A percentile compares a stretch with the other conserved stretches of the same genome.
These are phyloP conservation scores for Polyporus arcularius DNA, from an alignment of 768 basidiomycete species.

Conservation along the genomic window DNA sequence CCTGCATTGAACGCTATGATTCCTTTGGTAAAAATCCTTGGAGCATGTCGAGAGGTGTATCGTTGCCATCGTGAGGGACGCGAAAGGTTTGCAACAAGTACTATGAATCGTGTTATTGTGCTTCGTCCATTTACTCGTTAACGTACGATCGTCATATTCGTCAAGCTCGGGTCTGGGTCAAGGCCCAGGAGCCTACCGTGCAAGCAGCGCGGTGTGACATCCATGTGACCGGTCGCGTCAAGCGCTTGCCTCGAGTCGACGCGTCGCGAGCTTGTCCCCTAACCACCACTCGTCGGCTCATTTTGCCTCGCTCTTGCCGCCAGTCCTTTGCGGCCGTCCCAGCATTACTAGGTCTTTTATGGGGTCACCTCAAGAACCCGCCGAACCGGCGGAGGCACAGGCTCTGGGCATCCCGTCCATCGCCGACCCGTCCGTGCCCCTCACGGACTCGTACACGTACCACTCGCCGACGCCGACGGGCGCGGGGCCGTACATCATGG, in stretches of 20 bases:
- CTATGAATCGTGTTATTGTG: too few species aligned
- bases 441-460: slow-evolving; percentile 74
- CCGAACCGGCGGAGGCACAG: not conserved
- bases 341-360: not conserved
- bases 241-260: too few species aligned
- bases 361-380: not conserved
- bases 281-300: not conserved
- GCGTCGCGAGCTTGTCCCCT: not conserved
- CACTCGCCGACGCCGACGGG: slow-evolving; percentile 73
- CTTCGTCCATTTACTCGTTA: too few species aligned
- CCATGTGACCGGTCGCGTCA: too few species aligned
- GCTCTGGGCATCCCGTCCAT: slow-evolving; percentile 50
- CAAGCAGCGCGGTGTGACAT: too few species aligned
- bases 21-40: too few species aligned
- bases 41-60: too few species aligned
- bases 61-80: too few species aligned
- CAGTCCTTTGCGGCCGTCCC: too few species aligned
- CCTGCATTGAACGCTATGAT: slow-evolving; percentile 20
- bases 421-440: slow-evolving; percentile 54
- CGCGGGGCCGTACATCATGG: slow-evolving; percentile 84
- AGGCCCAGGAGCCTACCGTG: too few species aligned
- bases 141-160: too few species aligned
- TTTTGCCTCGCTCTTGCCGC: not conserved
- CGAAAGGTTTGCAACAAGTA: too few species aligned
- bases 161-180: not conserved